phyloP scores from a whole-genome alignment of 2,329 filamentous ascomycete genomes.

The Monosporascus sp. region DNA sequence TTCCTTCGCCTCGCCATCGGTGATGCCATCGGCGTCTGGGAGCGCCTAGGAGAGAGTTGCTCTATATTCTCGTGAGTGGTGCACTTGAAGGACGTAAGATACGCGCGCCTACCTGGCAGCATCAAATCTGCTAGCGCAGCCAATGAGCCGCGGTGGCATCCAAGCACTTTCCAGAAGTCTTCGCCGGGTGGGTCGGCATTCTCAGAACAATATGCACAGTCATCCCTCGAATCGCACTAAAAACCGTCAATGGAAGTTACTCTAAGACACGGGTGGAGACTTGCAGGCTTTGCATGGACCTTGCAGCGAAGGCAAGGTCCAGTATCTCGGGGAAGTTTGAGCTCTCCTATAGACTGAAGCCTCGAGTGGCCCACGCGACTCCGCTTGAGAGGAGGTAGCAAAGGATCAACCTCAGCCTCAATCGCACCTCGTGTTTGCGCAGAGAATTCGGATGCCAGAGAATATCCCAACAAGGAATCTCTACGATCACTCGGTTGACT shows the following conservation, averaged over 20 bases:
- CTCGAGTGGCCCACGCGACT: constrained; percentile 47
- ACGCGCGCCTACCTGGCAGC: constrained; percentile 39
- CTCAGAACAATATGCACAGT: constrained; percentile 43
- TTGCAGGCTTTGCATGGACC: constrained; percentile 41
- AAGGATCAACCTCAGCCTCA: constrained; percentile 45
- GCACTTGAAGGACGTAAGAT: not conserved
- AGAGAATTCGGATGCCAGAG: constrained; percentile 36
- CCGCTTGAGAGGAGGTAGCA: constrained; percentile 51
- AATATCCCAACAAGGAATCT: constrained; percentile 35
- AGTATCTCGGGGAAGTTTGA: constrained; percentile 42
- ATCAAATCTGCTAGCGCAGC: constrained; percentile 43
- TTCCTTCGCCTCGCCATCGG: constrained; percentile 43
- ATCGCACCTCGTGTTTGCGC: constrained; percentile 32
- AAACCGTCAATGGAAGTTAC: constrained; percentile 13
- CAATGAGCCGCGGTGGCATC: constrained; percentile 47
- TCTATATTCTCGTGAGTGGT: constrained; percentile 28
- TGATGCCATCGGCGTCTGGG: constrained; percentile 45
- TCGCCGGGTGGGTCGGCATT: constrained; percentile 31
- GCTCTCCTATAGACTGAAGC: constrained; percentile 52
- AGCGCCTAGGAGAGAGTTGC: constrained; percentile 42
- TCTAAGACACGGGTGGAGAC: constrained; percentile 7
- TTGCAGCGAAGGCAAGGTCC: constrained; percentile 49
- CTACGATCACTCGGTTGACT: constrained; percentile 34
- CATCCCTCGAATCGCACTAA: constrained; percentile 49
- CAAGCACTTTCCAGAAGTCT: constrained; percentile 44